A percentile compares a stretch with the other conserved stretches of the same genome.
Conservation (phyloP, 2,329 filamentous ascomycete species). For the Cercospora janseana region DNA sequence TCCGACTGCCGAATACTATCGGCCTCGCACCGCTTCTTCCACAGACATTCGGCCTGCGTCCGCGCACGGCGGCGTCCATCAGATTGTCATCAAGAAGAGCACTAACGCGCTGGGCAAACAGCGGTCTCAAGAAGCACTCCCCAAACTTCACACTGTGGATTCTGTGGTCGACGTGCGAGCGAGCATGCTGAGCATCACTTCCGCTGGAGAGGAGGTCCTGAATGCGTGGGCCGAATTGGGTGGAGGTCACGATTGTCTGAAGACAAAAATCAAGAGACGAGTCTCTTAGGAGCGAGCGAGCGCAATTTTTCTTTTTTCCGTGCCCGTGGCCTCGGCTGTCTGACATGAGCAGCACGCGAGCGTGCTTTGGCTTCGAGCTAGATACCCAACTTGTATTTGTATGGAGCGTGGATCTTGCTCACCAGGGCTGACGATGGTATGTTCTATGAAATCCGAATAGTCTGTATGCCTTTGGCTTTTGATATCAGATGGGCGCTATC, state of each 20-base stretch:
- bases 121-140: neutral
- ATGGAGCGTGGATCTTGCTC: neutral
- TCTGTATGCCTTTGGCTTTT: too few species aligned
- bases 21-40: neutral
- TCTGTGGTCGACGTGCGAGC: constrained; percentile 14
- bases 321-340: too few species aligned
- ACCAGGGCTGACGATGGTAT: neutral
- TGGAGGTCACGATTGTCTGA: constrained; percentile 30
- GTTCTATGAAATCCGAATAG: neutral
- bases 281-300: too few species aligned
- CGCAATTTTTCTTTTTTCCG: too few species aligned
- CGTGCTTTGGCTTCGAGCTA: neutral
- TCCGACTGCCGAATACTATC: neutral
- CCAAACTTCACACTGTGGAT: constrained; percentile 21
- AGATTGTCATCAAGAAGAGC: constrained; percentile 11
- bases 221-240: constrained; percentile 50
- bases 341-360: too few species aligned
- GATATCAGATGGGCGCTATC: too few species aligned
- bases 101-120: constrained; percentile 8
- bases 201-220: constrained; percentile 48
- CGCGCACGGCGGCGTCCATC: constrained; percentile 7
- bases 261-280: constrained; percentile 12
- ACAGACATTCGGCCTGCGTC: neutral
- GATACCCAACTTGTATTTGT: constrained; percentile 7
- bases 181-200: constrained; percentile 35